Evolutionary conservation across 306 rosid genomes (phyloP), one percentile per base, ranked within the genome.

Genomic region (Hylodesmum podocarpum): DNA sequence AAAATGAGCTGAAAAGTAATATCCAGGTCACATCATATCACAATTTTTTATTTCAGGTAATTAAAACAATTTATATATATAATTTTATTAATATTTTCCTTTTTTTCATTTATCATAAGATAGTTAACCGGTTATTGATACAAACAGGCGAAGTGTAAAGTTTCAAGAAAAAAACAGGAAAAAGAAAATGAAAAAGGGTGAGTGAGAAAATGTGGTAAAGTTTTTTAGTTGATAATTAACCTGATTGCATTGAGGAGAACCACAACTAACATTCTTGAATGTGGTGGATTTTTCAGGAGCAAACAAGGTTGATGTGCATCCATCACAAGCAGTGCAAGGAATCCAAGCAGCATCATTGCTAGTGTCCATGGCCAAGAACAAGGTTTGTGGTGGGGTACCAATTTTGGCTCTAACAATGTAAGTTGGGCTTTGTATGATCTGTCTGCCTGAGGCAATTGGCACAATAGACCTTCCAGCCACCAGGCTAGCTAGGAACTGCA

Each of bases 261-360:
- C 70, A 71, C 99, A 96, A 3, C 76, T 54, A 10, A 92, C 69
- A 33, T 83, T 70, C 55, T 40, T 85, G 85, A 83, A 96, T n/a
- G 97, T 22, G 66, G 98, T 75, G 46, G 99, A 96, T 53, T 53
- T 76, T 15, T 50, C 66, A 12, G 96, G 83, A 31, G 84, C 55
- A 54, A 92, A 96, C 22, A 81, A 55, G 15, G 86, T 57, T 1
- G 96, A 87, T 0, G 96, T 43, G 76, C 99, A 96, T 4, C 99
- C 99, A 3, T 81, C 81, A 61, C 99, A 96, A 37, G 90, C 91
- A 22, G 83, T 13, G 55, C 98, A 96, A 19, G 99, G 99, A 0
- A 96, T 44, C 99, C 98, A 96, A 34, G 99, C 96, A 16, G 93
- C 90, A 76, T 96, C 99, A 55, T 87, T 96, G 81, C 98, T 92